Evolutionary conservation across 2,329 filamentous ascomycete species (phyloP).

Genomic region (Xylaria hypoxylon): DNA sequence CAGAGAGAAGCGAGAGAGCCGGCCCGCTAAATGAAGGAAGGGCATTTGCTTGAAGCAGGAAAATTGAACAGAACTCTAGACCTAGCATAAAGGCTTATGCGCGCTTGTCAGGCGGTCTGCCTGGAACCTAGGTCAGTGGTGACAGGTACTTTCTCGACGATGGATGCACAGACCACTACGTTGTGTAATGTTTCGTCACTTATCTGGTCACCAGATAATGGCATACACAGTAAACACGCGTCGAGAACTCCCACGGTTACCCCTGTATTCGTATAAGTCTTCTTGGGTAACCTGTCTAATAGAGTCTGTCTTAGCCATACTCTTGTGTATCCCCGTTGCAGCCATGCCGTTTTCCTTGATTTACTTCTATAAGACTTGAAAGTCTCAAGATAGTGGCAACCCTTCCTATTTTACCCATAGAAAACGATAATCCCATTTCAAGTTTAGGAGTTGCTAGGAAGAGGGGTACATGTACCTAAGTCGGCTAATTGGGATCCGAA

Average conservation of each 20-base stretch:
- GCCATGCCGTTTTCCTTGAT: neutral
- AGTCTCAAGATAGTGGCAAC: neutral
- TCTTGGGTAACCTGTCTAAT: neutral
- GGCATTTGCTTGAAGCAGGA: neutral
- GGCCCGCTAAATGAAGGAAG: constrained; percentile 22
- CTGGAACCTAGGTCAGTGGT: constrained; percentile 6
- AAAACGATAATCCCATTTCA: neutral
- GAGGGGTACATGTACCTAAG: too few relatives aligned
- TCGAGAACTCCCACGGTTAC: neutral
- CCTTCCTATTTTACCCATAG: neutral
- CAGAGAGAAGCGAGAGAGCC: constrained; percentile 32
- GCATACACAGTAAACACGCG: neutral
- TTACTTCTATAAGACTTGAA: neutral
- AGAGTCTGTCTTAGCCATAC: neutral
- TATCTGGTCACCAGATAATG: constrained; percentile 2
- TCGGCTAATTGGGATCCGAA: too few relatives aligned
- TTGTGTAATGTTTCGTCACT: constrained; percentile 6
- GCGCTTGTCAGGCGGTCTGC: neutral
- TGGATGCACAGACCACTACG: neutral
- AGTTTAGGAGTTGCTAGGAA: neutral
- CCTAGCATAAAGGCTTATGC: neutral
- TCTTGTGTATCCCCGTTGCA: neutral
- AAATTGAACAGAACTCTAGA: neutral
- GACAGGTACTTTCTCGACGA: neutral
- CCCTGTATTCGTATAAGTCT: neutral